Evolutionary conservation across 495 filamentous ascomycete genomes (phyloP).

Genomic region (Pyrenopolyporus hunteri): DNA sequence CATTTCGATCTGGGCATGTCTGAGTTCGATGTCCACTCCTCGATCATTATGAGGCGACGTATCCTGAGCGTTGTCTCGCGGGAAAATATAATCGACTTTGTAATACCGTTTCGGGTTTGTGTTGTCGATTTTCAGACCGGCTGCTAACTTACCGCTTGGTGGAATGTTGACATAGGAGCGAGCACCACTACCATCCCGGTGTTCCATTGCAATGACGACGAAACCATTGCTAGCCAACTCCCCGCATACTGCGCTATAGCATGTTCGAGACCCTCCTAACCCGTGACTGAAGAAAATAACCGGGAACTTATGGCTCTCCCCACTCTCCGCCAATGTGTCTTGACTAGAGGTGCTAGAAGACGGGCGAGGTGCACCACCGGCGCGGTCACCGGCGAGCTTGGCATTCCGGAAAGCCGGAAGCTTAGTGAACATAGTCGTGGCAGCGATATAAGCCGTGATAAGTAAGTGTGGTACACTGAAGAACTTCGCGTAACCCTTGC

Average conservation of each 20-base stretch:
- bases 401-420: constrained; percentile 62
- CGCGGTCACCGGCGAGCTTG: constrained; percentile 38
- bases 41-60: constrained; percentile 44
- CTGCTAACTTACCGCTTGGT: constrained; percentile 11
- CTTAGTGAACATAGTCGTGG: constrained; percentile 62
- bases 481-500: constrained; percentile 61
- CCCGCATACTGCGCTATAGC: constrained; percentile 66
- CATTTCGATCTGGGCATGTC: constrained; percentile 66
- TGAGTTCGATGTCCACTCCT: constrained; percentile 47
- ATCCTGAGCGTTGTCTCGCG: constrained; percentile 48
- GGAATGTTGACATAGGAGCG: constrained; percentile 60
- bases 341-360: constrained; percentile 56
- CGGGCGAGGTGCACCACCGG: constrained; percentile 47
- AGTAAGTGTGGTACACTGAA: constrained; percentile 51
- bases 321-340: constrained; percentile 27
- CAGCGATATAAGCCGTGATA: constrained; percentile 52
- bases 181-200: constrained; percentile 69
- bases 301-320: constrained; percentile 56
- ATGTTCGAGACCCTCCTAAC: constrained; percentile 65
- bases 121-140: constrained; percentile 6
- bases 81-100: constrained; percentile 54
- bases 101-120: constrained; percentile 35
- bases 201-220: constrained; percentile 72
- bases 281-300: constrained; percentile 75
- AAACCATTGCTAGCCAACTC: constrained; percentile 69